Evolutionary conservation across 768 basidiomycete species (phyloP).

Genomic region (Lactifluus echinatus): DNA sequence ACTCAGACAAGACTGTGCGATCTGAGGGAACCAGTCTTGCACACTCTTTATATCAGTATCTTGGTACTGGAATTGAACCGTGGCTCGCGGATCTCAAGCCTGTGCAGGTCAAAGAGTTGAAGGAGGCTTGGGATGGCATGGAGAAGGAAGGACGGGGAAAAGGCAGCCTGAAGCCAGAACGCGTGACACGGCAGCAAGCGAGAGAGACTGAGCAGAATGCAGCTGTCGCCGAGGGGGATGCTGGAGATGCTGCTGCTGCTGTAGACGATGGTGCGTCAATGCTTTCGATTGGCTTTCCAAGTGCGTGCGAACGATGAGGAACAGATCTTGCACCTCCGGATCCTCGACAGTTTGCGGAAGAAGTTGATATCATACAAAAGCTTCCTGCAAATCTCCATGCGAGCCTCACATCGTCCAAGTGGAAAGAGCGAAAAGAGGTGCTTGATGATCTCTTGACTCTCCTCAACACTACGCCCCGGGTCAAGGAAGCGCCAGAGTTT

Average conservation of each 20-base stretch:
- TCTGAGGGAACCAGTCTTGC: conserved; percentile 79
- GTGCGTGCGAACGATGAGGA: conserved; percentile 9
- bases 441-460: conserved; percentile 74
- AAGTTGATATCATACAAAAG: conserved; percentile 67
- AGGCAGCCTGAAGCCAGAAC: conserved; percentile 68
- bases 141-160: conserved; percentile 82
- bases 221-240: conserved; percentile 31
- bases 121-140: conserved; percentile 79
- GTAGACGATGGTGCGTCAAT: conserved; percentile 38
- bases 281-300: conserved; percentile 1
- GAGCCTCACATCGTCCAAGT: conserved; percentile 81
- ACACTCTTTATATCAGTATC: conserved; percentile 73
- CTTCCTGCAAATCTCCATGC: conserved; percentile 70
- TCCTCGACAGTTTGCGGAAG: conserved; percentile 72
- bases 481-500: conserved; percentile 74
- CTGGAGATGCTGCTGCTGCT: conserved; percentile 28
- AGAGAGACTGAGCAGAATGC: conserved; percentile 53
- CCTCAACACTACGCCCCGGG: conserved; percentile 59
- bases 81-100: conserved; percentile 89
- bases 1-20: conserved; percentile 92
- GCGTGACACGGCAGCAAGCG: conserved; percentile 68
- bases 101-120: conserved; percentile 92
- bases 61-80: conserved; percentile 72
- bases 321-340: conserved; percentile 53
- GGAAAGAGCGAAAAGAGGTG: conserved; percentile 95